Evolutionary conservation across 441 rosid genomes (phyloP).

Genomic region (Populus tomentosa): DNA sequence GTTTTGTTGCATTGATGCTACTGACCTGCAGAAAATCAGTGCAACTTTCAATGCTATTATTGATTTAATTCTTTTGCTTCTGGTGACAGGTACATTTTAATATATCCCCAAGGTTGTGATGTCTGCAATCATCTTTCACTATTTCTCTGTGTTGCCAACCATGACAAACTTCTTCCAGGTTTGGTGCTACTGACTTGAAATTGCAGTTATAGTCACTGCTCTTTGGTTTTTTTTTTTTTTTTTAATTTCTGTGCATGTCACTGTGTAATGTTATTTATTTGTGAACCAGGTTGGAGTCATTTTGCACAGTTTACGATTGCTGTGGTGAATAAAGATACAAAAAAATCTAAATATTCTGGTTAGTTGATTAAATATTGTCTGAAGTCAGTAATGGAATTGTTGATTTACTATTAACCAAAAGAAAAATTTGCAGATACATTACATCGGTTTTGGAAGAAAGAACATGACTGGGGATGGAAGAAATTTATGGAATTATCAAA

Average conservation of each 20-base stretch:
- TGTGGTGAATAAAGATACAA: conserved; percentile 83
- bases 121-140: conserved; percentile 95
- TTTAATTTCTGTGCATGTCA: conserved; percentile 4
- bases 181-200: conserved; percentile 8
- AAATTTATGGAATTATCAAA: conserved; percentile 89
- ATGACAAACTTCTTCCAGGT: conserved; percentile 99
- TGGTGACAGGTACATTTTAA: conserved; percentile 82
- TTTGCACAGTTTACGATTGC: conserved; percentile 99
- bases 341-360: conserved; percentile 94
- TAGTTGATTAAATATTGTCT: conserved; percentile 25
- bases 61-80: conserved; percentile 13
- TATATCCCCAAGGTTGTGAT: conserved; percentile 98
- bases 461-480: conserved; percentile 99
- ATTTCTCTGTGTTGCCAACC: conserved; percentile 94
- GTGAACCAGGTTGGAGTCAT: conserved; percentile 92
- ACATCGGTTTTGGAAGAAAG: conserved; percentile 96
- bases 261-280: conserved; percentile 5
- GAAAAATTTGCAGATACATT: conserved; percentile 62
- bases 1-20: neutral
- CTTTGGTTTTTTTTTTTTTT: neutral
- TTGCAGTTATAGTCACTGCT: conserved; percentile 2
- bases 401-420: conserved; percentile 25
- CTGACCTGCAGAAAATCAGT: neutral
- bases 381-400: conserved; percentile 2
- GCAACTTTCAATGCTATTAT: conserved; percentile 1